phyloP scores from a whole-genome alignment of 805 yeast genomes.

The Wickerhamomyces alni region DNA sequence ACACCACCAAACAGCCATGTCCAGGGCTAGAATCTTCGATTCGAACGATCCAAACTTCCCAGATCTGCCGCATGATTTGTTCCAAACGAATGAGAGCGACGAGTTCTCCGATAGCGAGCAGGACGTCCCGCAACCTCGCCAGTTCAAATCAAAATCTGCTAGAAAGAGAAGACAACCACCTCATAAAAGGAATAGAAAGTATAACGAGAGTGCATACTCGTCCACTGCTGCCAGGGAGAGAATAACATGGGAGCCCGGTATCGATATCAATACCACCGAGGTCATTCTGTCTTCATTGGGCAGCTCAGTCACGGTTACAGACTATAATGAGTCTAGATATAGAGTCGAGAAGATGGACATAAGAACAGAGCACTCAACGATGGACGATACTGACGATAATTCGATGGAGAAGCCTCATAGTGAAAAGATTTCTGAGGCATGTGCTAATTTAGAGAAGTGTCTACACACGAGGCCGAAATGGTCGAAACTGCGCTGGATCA shows the following conservation, averaged over 20 bases:
- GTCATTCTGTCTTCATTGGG: constrained; percentile 48
- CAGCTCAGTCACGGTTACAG: constrained; percentile 47
- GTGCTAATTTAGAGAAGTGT: constrained; percentile 23
- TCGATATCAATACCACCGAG: constrained; percentile 43
- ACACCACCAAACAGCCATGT: too few species aligned
- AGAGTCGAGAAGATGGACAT: constrained; percentile 39
- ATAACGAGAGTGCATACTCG: constrained; percentile 31
- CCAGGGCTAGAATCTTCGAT: constrained; percentile 27
- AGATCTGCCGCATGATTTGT: constrained; percentile 27
- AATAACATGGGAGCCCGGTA: constrained; percentile 57
- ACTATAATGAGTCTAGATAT: constrained; percentile 39
- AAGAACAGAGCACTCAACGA: not conserved
- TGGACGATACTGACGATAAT: not conserved
- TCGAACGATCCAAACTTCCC: constrained; percentile 38
- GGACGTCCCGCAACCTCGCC: too few species aligned
- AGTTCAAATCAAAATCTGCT: too few species aligned
- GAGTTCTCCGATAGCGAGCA: constrained; percentile 18
- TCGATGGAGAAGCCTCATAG: not conserved
- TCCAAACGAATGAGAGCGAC: constrained; percentile 18
- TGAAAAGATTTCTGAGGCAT: constrained; percentile 1
- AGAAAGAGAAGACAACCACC: too few species aligned
- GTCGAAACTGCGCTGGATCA: constrained; percentile 50
- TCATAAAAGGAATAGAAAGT: constrained; percentile 20
- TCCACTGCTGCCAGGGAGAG: constrained; percentile 30
- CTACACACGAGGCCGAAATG: constrained; percentile 36